These are phyloP conservation scores for Daldinia caldariorum DNA, from an alignment of 495 filamentous ascomycete genomes.

Conservation along the genomic window DNA sequence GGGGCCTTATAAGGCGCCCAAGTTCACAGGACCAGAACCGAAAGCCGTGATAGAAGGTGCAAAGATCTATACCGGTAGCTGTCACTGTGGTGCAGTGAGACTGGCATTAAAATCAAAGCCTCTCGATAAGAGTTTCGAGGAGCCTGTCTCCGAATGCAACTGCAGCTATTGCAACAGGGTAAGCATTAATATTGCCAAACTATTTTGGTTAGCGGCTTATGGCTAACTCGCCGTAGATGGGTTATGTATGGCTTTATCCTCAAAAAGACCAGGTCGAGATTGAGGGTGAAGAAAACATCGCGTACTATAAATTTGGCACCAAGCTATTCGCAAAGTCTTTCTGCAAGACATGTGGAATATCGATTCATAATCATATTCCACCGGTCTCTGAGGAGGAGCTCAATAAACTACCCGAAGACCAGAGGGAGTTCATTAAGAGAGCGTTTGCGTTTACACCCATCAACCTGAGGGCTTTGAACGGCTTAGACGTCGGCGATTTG, in stretches of 20 bases:
- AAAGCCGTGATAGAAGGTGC: conserved; percentile 48
- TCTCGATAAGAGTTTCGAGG: conserved; percentile 45
- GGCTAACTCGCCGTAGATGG: conserved; percentile 33
- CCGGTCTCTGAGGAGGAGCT: conserved; percentile 33
- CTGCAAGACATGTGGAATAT: conserved; percentile 58
- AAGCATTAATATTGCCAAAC: conserved; percentile 22
- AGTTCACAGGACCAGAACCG: conserved; percentile 55
- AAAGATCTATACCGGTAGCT: conserved; percentile 59
- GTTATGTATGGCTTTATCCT: conserved; percentile 52
- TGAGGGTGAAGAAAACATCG: conserved; percentile 50
- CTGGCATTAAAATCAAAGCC: conserved; percentile 52
- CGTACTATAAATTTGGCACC: conserved; percentile 48
- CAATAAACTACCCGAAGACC: conserved; percentile 32
- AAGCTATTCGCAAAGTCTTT: conserved; percentile 50
- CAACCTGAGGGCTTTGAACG: conserved; percentile 50
- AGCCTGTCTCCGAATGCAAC: conserved; percentile 50
- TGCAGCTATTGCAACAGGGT: conserved; percentile 58
- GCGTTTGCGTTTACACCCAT: conserved; percentile 25
- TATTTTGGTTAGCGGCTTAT: background rate
- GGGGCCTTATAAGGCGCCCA: conserved; percentile 46
- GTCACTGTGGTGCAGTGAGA: conserved; percentile 62
- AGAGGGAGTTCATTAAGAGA: conserved; percentile 10
- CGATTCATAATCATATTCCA: conserved; percentile 31
- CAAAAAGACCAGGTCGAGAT: conserved; percentile 43
- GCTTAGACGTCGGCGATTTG: conserved; percentile 44